Conservation (phyloP, 2,329 filamentous ascomycete genomes). For the Xylariaceae sp. region DNA sequence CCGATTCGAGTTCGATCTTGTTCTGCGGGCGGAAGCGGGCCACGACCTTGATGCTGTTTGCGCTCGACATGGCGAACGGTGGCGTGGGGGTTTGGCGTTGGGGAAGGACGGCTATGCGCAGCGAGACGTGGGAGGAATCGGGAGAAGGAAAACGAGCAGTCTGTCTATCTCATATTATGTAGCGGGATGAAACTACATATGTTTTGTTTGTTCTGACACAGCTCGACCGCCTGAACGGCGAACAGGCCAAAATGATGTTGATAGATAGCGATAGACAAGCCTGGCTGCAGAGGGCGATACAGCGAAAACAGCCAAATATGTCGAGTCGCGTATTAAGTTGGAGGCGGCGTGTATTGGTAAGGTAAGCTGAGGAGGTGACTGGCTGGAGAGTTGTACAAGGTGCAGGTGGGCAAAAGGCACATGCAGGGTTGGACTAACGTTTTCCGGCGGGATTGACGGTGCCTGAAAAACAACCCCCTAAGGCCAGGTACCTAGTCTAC, state of each 20-base stretch:
- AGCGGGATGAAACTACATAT: conserved; percentile 22
- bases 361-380: conserved; percentile 17
- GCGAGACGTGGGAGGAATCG: conserved; percentile 24
- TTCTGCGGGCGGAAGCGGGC: conserved; percentile 98
- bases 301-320: conserved; percentile 10
- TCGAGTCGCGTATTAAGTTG: conserved; percentile 25
- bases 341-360: conserved; percentile 19
- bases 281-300: conserved; percentile 4
- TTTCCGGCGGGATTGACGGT: conserved; percentile 9
- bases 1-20: conserved; percentile 86
- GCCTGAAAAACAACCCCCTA: conserved; percentile 17
- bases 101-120: conserved; percentile 38
- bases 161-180: conserved; percentile 43
- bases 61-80: conserved; percentile 59
- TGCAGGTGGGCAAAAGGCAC: conserved; percentile 1
- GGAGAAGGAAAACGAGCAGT: conserved; percentile 20
- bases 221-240: conserved; percentile 42
- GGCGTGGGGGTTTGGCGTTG: conserved; percentile 22
- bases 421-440: conserved; percentile 10
- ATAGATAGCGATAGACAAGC: conserved; percentile 13
- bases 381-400: conserved; percentile 4
- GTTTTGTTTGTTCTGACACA: conserved; percentile 18
- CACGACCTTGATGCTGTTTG: conserved; percentile 83
- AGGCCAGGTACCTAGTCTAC: not conserved
- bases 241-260: conserved; percentile 36